These are phyloP conservation scores for Dactylellina leptospora DNA, from an alignment of 2,329 filamentous ascomycete genomes.

Conservation along the genomic window DNA sequence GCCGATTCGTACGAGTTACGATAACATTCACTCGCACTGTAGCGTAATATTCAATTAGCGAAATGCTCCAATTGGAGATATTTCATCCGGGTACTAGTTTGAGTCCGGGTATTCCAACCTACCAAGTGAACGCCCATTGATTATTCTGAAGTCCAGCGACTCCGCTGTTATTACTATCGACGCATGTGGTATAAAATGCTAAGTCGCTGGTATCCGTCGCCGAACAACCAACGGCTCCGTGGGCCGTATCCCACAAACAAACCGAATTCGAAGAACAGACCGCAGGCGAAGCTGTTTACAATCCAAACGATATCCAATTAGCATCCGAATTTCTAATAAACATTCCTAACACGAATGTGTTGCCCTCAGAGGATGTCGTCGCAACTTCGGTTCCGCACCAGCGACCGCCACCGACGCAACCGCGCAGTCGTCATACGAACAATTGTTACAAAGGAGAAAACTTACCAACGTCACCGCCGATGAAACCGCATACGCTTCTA, in stretches of 20 bases:
- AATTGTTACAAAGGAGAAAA: too few species aligned
- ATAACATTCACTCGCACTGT: constrained; percentile 33
- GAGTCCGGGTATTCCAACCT: neutral
- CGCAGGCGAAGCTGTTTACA: constrained; percentile 29
- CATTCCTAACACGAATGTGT: neutral
- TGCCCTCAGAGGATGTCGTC: neutral
- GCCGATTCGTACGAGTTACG: constrained; percentile 42
- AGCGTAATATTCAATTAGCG: neutral
- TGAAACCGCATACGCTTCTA: constrained; percentile 45
- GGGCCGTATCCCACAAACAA: constrained; percentile 42
- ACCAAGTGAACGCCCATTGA: constrained; percentile 49
- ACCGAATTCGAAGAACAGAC: constrained; percentile 44
- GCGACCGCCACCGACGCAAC: too few species aligned
- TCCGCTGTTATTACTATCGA: constrained; percentile 33
- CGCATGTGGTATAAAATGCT: constrained; percentile 46
- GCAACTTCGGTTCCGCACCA: constrained; percentile 6
- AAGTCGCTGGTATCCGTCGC: constrained; percentile 20
- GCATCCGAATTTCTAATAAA: neutral
- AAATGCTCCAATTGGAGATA: neutral
- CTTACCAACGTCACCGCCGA: constrained; percentile 48
- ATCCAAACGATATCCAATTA: constrained; percentile 1
- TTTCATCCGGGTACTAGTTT: neutral
- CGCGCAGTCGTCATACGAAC: too few species aligned
- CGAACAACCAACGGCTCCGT: constrained; percentile 46
- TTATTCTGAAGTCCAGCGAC: constrained; percentile 23